Base-by-base conservation (phyloP, 208 protist genomes). In the Jaenimonas drosophilae region DNA sequence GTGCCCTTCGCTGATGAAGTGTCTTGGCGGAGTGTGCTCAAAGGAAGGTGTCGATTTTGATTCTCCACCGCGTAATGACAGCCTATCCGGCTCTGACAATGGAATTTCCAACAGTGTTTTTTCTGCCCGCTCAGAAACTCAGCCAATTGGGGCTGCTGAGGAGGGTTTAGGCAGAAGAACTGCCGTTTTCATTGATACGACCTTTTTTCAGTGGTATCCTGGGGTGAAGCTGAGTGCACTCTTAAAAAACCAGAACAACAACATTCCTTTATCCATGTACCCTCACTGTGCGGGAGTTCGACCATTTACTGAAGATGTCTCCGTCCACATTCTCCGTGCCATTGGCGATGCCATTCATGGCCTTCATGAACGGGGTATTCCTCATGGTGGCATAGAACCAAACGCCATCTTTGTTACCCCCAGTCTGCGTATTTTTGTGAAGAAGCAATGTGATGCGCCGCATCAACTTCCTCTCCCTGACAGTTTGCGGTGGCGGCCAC, bases 341-440 rank as follows among this genome's bases (percentile, higher is more conserved):
- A 36, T 72, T 12, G 48, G 45, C 12, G n/a, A 59, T 2, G 49
- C 37, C 6, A 29, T 72, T 3, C 26, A 7, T 16, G 7, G 14
- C 6, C 38, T 72, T n/a, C 64, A 72, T 39, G 20, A 29, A 12
- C 26, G 37, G 17, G 58, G 64, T 33, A 37, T 61, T 11, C 42
- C 49, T 0, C 54, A 72, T 44, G 59, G 59, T n/a, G 55, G 40
- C 36, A 36, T 64, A 20, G 26, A 42, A 21, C 58, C 58, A 19
- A 34, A 54, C 3, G 40, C 34, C 16, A 33, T 66, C 33, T 20
- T 56, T 54, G 26, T 72, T 44, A 42, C 58, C 19, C 43, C 64
- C 11, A 54, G 66, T 30, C 46, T 72, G 29, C 2, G 34, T 7
- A 49, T 72, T 3, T 50, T 44, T 12, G 12, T 60, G 21, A 25